Evolutionary conservation across 495 filamentous ascomycete species (phyloP), one percentile per base, ranked within the genome.

Genomic region (Jackrogersella minutella): DNA sequence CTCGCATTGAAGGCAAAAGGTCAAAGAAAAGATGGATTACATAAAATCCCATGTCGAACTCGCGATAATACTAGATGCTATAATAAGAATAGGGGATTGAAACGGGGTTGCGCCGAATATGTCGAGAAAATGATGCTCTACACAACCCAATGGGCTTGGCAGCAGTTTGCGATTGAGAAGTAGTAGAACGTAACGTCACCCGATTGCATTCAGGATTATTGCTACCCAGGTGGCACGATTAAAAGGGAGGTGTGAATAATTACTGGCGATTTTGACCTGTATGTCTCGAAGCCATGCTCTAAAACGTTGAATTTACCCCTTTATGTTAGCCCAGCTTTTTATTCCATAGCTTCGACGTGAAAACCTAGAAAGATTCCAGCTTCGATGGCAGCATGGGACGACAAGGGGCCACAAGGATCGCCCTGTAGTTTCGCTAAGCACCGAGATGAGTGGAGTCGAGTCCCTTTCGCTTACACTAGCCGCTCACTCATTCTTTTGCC

Each of bases 381-480:
- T 47, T 47, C 44, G 13, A 53, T 53, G 39, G 28, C 47, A 13
- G 10, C 0, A 22, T 33, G 22, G 10, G 31, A 43, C 6, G 16
- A 55, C 34, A 28, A 57, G 57, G 64, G 39, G 36, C 30, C 41
- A 24, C 40, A 13, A 24, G 49, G 58, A 8, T 19, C 14, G 36
- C 52, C 64, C 47, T 68, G 53, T 17, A 56, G 65, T 68, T 68
- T 68, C 54, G 65, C 40, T 62, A 68, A 30, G 37, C 64, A 68
- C 58, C 58, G 52, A 24, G 8, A 34, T 33, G 7, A 41, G 58
- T 68, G 58, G 58, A 63, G 44, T 33, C 2, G 17, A 31, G 39
- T 37, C 34, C n/a, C 51, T 43, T 54, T 49, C 47, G 54, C 53
- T 57, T 50, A 40, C 4, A 51, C 58, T 68, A 68, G 21, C 59